Base-by-base conservation (phyloP, 2,329 filamentous ascomycete species). In the Penicillium sp. region DNA sequence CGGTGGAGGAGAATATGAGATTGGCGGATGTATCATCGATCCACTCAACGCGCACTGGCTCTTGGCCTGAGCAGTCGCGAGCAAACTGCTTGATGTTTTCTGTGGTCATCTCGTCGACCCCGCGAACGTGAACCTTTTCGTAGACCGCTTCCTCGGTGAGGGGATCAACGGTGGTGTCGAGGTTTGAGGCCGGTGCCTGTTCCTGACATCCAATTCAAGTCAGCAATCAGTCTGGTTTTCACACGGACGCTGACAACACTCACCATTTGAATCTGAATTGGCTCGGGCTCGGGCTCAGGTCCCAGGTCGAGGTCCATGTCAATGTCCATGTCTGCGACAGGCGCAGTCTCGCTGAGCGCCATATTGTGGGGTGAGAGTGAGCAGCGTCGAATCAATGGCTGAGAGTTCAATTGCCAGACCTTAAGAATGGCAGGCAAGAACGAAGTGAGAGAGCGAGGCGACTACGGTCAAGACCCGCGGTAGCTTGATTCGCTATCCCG, bases 21-120 rank as follows among this genome's bases (percentile, higher is more conserved):
- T 97, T 97, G 58, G 91, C 90, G 0, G 91, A 93, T 6, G 85
- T 87, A 72, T 99, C 94, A 71, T 97, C 90, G 61, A 99, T 91
- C 94, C 94, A 99, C 75, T 97, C 92, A 59, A 97, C 80, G 57
- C 83, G 81, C 52, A 83, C 77, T 53, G 86, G 78, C 51, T 81
- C 78, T 13, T 73, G 70, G 34, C 80, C 76, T 66, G 83, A 91
- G 71, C 94, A 83, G 58, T 89, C 81, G 45, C 79, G 75, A 8
- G 90, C 84, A 65, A 92, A 97, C 55, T 82, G 79, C 63, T 88
- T 87, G 64, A 97, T 88, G 59, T 96, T 86, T 51, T 85, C 82
- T 27, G 92, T 92, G 31, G 88, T 90, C 69, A 97, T 79, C 41
- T 88, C 85, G 67, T 96, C 88, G 3, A 97, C 81, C 18, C 93